phyloP scores from a whole-genome alignment of 306 rosid species.

The Gynostemma pentaphyllum region DNA sequence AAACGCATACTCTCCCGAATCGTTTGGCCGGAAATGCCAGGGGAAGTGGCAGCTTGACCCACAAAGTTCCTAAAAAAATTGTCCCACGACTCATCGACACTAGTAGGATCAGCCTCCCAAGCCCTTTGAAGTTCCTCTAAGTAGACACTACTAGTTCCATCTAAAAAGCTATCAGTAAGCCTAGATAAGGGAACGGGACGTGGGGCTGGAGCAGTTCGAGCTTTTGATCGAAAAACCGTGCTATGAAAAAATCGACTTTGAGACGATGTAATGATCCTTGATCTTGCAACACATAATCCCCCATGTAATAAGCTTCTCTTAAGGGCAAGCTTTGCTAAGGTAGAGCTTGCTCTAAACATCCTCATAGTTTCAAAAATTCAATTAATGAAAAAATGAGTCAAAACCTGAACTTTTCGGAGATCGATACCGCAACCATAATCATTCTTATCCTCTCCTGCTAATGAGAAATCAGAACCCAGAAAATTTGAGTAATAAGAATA shows the following conservation, averaged over 20 bases:
- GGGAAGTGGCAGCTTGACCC: constrained; percentile 73
- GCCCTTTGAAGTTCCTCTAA: constrained; percentile 95
- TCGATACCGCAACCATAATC: neutral
- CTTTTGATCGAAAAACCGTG: constrained; percentile 45
- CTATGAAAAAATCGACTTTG: constrained; percentile 44
- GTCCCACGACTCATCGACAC: constrained; percentile 97
- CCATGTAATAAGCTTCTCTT: constrained; percentile 40
- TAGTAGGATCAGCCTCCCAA: constrained; percentile 87
- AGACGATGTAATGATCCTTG: constrained; percentile 38
- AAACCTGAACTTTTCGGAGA: neutral
- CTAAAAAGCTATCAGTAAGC: constrained; percentile 79
- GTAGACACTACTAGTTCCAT: constrained; percentile 89
- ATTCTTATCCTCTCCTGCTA: neutral
- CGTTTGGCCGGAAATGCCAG: constrained; percentile 91
- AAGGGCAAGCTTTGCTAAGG: constrained; percentile 53
- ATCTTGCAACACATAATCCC: constrained; percentile 39
- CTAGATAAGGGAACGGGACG: constrained; percentile 75
- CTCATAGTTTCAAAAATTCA: constrained; percentile 26
- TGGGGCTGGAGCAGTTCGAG: constrained; percentile 60
- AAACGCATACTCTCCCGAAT: constrained; percentile 97
- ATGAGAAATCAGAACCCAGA: neutral
- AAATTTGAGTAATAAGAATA: neutral
- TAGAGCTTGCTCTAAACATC: constrained; percentile 74
- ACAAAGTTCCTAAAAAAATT: constrained; percentile 92
- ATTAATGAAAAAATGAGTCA: neutral